phyloP scores from a whole-genome alignment of 192 early-diverging fungal species.

The Coemansia guatemalensis region DNA sequence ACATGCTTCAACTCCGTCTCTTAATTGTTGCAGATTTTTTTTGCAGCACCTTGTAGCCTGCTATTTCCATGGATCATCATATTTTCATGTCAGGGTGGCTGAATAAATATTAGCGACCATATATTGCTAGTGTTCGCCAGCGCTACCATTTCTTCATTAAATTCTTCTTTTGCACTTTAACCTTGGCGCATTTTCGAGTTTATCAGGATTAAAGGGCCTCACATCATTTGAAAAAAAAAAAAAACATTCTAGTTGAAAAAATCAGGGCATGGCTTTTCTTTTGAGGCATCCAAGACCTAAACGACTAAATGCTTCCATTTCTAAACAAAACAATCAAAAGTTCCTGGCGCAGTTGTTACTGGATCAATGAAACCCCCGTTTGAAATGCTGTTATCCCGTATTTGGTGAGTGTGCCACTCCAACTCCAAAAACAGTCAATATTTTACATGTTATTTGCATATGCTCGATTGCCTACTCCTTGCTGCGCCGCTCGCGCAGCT shows the following conservation, averaged over 20 bases:
- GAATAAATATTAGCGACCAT: neutral
- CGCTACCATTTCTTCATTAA: neutral
- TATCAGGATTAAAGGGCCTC: neutral
- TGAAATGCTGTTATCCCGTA: neutral
- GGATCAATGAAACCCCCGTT: neutral
- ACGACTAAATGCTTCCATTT: neutral
- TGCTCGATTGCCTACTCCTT: neutral
- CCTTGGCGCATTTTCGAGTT: neutral
- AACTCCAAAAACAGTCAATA: neutral
- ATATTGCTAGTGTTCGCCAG: neutral
- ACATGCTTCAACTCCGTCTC: neutral
- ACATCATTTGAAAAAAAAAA: neutral
- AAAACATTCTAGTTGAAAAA: neutral
- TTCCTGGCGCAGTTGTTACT: neutral
- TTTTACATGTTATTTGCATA: neutral
- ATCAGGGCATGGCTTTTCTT: neutral
- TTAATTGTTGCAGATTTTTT: slow-evolving; percentile 9
- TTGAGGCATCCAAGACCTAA: neutral
- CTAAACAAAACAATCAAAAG: neutral
- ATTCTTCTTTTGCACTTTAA: neutral
- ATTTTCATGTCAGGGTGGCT: neutral
- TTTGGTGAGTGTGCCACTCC: neutral
- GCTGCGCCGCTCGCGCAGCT: slow-evolving; percentile 16
- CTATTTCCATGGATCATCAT: neutral
- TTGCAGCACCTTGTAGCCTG: neutral